Conservation (phyloP, 208 protist genomes). For the Phytomonas francai region DNA sequence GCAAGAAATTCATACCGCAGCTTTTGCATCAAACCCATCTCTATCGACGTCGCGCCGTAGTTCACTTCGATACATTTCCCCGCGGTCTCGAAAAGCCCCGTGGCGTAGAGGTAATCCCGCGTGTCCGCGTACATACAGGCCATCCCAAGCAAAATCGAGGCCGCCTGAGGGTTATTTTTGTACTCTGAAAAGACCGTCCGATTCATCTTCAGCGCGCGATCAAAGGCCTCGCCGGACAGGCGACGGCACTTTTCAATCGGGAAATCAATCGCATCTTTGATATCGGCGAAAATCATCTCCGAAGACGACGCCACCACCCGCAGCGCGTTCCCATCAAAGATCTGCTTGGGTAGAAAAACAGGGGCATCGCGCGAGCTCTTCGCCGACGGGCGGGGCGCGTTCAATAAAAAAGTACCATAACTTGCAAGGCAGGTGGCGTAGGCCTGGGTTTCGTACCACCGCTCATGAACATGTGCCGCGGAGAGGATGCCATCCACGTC, state of each 20-base stretch:
- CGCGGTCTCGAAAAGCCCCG: conserved; percentile 72
- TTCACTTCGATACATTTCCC: conserved; percentile 43
- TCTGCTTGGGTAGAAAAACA: conserved; percentile 72
- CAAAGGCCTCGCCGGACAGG: conserved; percentile 44
- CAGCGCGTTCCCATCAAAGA: conserved; percentile 62
- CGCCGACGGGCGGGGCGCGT: conserved; percentile 40
- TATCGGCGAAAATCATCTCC: conserved; percentile 50
- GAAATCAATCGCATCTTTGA: conserved; percentile 21
- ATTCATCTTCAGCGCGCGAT: conserved; percentile 67
- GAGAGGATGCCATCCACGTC: conserved; percentile 65
- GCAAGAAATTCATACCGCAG: conserved; percentile 79
- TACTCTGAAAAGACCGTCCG: conserved; percentile 52
- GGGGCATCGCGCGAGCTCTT: conserved; percentile 39
- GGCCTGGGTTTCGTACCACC: conserved; percentile 40
- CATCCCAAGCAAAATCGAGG: conserved; percentile 58
- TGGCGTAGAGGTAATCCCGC: conserved; percentile 84
- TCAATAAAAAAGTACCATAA: conserved; percentile 62
- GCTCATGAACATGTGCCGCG: conserved; percentile 13
- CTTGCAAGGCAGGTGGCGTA: conserved; percentile 55
- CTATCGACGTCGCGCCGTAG: conserved; percentile 55
- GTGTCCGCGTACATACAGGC: conserved; percentile 83
- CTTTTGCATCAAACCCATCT: conserved; percentile 43
- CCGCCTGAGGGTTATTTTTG: conserved; percentile 34
- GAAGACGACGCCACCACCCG: conserved; percentile 47
- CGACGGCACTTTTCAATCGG: conserved; percentile 43